Conservation (phyloP, 129 eudicot species). For the Calendula officinalis region DNA sequence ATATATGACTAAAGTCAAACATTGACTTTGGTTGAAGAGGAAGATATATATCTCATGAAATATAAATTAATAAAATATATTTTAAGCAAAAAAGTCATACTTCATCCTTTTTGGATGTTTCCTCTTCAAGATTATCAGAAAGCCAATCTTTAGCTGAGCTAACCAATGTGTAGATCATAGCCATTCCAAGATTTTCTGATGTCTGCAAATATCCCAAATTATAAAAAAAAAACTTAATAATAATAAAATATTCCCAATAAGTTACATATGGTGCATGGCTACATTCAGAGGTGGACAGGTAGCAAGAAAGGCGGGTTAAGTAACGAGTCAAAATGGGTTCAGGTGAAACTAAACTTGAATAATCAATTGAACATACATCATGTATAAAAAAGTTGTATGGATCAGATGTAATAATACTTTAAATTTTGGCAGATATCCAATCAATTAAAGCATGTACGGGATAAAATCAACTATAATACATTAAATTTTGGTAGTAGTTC, state of each 20-base stretch:
- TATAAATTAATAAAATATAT: not conserved
- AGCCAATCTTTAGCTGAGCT: constrained; percentile 94
- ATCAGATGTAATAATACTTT: no score
- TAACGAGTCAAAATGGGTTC: not conserved
- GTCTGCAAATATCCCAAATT: constrained; percentile 44
- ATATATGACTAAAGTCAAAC: not conserved
- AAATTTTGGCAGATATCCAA: no score
- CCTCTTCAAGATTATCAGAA: constrained; percentile 52
- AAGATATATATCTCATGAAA: not conserved
- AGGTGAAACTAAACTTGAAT: not conserved
- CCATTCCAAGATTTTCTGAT: constrained; percentile 92
- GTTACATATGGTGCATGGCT: constrained; percentile 6
- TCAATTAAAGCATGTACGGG: no score
- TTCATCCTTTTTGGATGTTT: constrained; percentile 60
- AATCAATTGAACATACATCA: no score
- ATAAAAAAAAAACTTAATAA: no score
- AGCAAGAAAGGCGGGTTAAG: not conserved
- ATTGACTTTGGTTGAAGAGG: not conserved
- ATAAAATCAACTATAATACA: no score
- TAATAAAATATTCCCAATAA: not conserved
- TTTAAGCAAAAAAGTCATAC: constrained; percentile 29
- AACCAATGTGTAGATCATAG: constrained; percentile 88
- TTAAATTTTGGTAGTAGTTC: no score
- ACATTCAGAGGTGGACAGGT: not conserved
- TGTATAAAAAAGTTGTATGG: no score